Percentiles rank a stretch among this genome's conserved stretches.
Conservation (phyloP, 2,329 filamentous ascomycete genomes). For the Aureobasidium subglaciale region DNA sequence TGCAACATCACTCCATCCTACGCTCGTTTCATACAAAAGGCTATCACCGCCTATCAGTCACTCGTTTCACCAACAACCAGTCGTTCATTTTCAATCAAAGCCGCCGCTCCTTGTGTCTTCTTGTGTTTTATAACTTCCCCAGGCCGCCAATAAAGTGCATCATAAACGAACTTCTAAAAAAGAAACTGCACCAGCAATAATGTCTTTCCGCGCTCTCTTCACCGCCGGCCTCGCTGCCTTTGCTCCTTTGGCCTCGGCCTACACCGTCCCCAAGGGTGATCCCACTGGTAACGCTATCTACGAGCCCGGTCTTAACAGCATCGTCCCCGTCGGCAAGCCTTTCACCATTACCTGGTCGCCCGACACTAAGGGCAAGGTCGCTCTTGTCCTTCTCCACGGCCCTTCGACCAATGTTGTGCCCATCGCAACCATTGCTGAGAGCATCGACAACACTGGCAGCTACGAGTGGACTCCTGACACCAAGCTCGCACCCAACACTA, state of each 20-base stretch:
- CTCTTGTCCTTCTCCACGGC: conserved; percentile 54
- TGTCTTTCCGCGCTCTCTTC: conserved; percentile 33
- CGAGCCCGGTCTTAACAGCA: conserved; percentile 43
- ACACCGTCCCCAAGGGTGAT: conserved; percentile 27
- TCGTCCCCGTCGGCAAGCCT: conserved; percentile 48
- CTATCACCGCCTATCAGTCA: conserved; percentile 4
- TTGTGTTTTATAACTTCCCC: background rate
- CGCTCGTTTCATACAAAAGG: background rate
- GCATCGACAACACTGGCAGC: conserved; percentile 33
- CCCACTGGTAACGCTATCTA: conserved; percentile 49
- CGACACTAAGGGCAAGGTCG: conserved; percentile 43
- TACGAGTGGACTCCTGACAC: conserved; percentile 49
- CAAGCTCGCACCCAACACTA: conserved; percentile 41
- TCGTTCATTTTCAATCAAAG: conserved; percentile 18
- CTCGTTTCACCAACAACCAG: conserved; percentile 17
- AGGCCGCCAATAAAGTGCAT: background rate
- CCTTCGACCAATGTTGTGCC: conserved; percentile 49
- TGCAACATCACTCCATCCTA: conserved; percentile 1
- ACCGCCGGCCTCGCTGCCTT: conserved; percentile 47
- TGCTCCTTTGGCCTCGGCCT: conserved; percentile 43
- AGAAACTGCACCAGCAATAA: conserved; percentile 2
- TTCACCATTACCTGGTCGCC: conserved; percentile 55
- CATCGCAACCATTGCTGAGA: conserved; percentile 45
- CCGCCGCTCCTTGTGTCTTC: background rate
- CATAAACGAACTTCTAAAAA: background rate